Base-by-base conservation (phyloP, 345 rosid genomes). In the Psidium friedrichsthalianum region DNA sequence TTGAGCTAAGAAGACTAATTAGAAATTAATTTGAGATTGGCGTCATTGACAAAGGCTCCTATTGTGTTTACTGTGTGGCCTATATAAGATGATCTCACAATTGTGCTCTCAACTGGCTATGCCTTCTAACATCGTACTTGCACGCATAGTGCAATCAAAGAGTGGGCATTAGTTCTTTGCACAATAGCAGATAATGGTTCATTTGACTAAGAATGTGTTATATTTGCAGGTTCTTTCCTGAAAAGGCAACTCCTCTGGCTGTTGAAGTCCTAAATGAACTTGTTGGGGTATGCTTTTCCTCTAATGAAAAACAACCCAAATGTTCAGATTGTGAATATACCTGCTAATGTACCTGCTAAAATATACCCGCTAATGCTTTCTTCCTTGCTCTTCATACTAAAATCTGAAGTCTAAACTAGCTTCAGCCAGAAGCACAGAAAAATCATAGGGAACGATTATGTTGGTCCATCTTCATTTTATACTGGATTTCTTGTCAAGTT, bases 211-310 rank as follows among this genome's bases (percentile, higher is more conserved):
- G 80, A 84, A 56, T 88, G 56, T 85, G 84, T 82, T 40, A 51
- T 85, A 6, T 92, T 58, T 86, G 86, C 92, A 95, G 99, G 98
- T 95, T 95, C 88, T 90, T 95, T 74, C 96, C 99, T 7, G 96
- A 95, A 4, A 95, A 92, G 90, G 98, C 98, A 86, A 90, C 90
- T 85, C 86, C 88, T 83, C 87, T 95, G 85, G 98, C 98, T 52
- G 89, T 88, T 83, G 89, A 91, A 82, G 54, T 95, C 88, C 93
- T 95, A 53, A 93, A 89, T 69, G 93, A 89, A 88, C 93, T 95
- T 89, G 89, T 94, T 59, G 89, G 90, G 97, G 98, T 95, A n/a
- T 74, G 90, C 86, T 59, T 83, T 21, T 86, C 51, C 22, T 85
- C 32, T n/a, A 21, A 24, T 2, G 42, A 16, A 53, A 5, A 61